phyloP scores from a whole-genome alignment of 140 eudicot genomes.

The Bidens hawaiensis region DNA sequence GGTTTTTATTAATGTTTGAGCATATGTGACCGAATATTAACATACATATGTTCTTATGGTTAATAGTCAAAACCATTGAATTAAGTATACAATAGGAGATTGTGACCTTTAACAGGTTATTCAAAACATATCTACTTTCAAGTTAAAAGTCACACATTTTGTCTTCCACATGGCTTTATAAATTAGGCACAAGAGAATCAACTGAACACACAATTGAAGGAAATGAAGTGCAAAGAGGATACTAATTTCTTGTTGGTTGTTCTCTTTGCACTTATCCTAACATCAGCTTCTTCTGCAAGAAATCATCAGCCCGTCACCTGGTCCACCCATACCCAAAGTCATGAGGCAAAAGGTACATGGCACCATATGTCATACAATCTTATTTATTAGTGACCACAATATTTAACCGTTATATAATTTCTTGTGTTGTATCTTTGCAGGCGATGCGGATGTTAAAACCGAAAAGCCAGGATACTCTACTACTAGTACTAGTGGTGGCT shows the following conservation, averaged over 20 bases:
- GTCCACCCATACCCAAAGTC: constrained; percentile 1
- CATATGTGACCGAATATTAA: no score
- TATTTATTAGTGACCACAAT: neutral
- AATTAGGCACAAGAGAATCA: neutral
- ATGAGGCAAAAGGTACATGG: neutral
- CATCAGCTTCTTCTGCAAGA: constrained; percentile 8
- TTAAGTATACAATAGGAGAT: no score
- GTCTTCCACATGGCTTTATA: no score
- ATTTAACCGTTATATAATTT: neutral
- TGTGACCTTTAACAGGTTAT: no score
- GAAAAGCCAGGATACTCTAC: neutral
- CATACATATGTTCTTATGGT: no score
- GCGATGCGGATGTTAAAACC: neutral
- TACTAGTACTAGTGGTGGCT: constrained; percentile 1
- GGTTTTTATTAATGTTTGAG: no score
- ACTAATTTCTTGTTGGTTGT: no score
- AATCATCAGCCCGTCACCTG: neutral
- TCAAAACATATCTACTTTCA: no score
- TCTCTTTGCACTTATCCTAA: constrained; percentile 1
- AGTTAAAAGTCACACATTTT: no score
- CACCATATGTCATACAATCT: neutral
- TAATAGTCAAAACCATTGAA: no score
- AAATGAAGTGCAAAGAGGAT: constrained; percentile 11
- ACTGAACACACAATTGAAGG: neutral
- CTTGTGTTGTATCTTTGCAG: constrained; percentile 4